A percentile compares a stretch with the other conserved stretches of the same genome.
Conservation (phyloP, 2,329 filamentous ascomycete genomes). For the Beauveria sp. region DNA sequence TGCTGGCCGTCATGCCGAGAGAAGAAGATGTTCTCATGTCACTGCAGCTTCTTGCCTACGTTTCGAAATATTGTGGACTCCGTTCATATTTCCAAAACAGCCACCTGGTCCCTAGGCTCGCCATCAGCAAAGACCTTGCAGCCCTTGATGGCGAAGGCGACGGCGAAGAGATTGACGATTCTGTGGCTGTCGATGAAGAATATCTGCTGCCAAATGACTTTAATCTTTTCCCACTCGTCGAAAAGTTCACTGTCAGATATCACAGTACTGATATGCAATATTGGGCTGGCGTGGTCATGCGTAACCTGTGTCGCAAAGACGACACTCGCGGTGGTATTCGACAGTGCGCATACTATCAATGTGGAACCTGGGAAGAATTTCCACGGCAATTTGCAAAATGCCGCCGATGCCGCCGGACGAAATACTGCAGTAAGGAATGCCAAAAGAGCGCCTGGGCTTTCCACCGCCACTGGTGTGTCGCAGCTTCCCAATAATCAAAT, state of each 20-base stretch:
- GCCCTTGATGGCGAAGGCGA: conserved; percentile 65
- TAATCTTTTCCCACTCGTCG: conserved; percentile 96
- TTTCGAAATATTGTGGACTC: conserved; percentile 97
- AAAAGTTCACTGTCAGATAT: conserved; percentile 95
- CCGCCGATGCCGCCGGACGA: conserved; percentile 87
- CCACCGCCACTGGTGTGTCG: conserved; percentile 95
- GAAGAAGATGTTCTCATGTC: conserved; percentile 99
- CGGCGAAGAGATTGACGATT: conserved; percentile 35
- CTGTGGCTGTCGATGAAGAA: conserved; percentile 69
- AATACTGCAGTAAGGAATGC: conserved; percentile 99
- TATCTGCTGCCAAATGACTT: conserved; percentile 90
- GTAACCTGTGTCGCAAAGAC: conserved; percentile 96
- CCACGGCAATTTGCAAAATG: conserved; percentile 97
- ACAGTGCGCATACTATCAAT: conserved; percentile 96
- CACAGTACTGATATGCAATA: conserved; percentile 98
- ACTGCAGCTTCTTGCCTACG: conserved; percentile 89
- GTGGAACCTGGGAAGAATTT: conserved; percentile 96
- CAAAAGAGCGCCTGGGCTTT: conserved; percentile 99
- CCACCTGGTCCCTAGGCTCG: conserved; percentile 84
- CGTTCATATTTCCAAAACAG: conserved; percentile 92
- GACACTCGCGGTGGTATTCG: conserved; percentile 89
- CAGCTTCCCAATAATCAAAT: conserved; percentile 47
- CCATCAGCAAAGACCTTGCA: conserved; percentile 78
- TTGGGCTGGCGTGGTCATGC: conserved; percentile 98
- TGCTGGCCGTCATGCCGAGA: conserved; percentile 85